Evolutionary conservation across 2,329 filamentous ascomycete genomes (phyloP).

Genomic region (Moelleriella libera): DNA sequence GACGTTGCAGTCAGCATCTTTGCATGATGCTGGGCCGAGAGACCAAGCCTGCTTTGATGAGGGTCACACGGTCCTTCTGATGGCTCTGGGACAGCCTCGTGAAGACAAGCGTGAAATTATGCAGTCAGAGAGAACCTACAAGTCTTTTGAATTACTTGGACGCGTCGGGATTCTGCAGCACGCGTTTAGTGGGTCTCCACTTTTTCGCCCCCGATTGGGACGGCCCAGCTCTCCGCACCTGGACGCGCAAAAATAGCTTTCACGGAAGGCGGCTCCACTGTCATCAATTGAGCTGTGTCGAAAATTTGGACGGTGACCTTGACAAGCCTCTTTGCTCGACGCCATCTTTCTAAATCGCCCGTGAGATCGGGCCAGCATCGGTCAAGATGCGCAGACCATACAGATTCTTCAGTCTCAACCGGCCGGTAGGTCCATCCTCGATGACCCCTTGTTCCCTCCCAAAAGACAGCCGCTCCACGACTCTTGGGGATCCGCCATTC

Average conservation of each 20-base stretch:
- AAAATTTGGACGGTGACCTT: constrained; percentile 14
- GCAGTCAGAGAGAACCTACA: too few relatives aligned
- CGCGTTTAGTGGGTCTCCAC: constrained; percentile 14
- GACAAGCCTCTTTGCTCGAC: neutral
- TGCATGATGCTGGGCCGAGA: neutral
- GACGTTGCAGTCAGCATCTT: constrained; percentile 47
- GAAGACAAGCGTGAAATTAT: too few relatives aligned
- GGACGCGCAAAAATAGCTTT: constrained; percentile 1
- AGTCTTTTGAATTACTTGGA: neutral
- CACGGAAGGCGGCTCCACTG: too few relatives aligned
- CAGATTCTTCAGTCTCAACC: constrained; percentile 53
- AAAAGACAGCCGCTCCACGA: too few relatives aligned
- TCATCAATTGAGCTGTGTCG: constrained; percentile 10
- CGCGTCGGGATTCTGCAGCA: constrained; percentile 4
- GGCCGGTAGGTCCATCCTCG: constrained; percentile 36
- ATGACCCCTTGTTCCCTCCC: neutral
- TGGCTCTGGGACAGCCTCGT: too few relatives aligned
- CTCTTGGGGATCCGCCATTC: too few relatives aligned
- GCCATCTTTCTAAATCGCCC: constrained; percentile 2
- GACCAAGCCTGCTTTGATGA: too few relatives aligned
- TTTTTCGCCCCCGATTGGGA: neutral
- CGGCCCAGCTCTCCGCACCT: constrained; percentile 8
- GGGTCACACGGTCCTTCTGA: too few relatives aligned
- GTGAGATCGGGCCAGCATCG: constrained; percentile 12
- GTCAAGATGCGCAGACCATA: constrained; percentile 38